Percentiles rank a stretch among this genome's conserved stretches.
phyloP scores from a whole-genome alignment of 768 basidiomycete genomes.

The Boletus tomentosulus region DNA sequence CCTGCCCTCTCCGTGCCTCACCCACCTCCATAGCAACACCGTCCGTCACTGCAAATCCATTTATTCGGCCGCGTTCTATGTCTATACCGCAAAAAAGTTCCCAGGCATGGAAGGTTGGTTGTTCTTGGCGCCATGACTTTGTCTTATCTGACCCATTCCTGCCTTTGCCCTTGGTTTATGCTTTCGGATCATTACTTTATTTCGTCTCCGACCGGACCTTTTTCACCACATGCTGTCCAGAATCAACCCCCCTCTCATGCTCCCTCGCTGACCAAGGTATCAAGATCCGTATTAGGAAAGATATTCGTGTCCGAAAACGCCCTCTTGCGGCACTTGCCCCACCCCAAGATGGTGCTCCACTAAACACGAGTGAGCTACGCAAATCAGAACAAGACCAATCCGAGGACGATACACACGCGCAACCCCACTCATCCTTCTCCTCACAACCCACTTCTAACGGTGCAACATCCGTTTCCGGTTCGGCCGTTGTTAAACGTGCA shows the following conservation, averaged over 20 bases:
- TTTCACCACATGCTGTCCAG: slow-evolving; percentile 34
- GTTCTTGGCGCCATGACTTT: not conserved
- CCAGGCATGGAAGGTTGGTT: slow-evolving; percentile 88
- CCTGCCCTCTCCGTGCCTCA: slow-evolving; percentile 6
- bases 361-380: slow-evolving; percentile 11
- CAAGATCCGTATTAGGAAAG: slow-evolving; percentile 91
- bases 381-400: slow-evolving; percentile 27
- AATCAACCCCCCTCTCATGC: slow-evolving; percentile 84
- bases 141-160: slow-evolving; percentile 21
- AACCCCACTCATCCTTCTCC: not conserved
- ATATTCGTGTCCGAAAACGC: slow-evolving; percentile 79
- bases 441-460: slow-evolving; percentile 10
- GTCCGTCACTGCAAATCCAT: slow-evolving; percentile 90
- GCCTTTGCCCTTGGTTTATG: slow-evolving; percentile 10
- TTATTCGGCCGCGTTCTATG: slow-evolving; percentile 85
- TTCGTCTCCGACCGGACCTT: slow-evolving; percentile 8
- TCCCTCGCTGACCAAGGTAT: slow-evolving; percentile 94
- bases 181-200: slow-evolving; percentile 18
- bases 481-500: slow-evolving; percentile 20
- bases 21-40: slow-evolving; percentile 50
- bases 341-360: slow-evolving; percentile 14
- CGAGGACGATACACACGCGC: slow-evolving; percentile 20
- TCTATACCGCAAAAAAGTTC: slow-evolving; percentile 95
- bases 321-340: slow-evolving; percentile 39
- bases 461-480: not conserved